A percentile compares a stretch with the other conserved stretches of the same genome.
Evolutionary conservation across 2,329 filamentous ascomycete species (phyloP).

Genomic region (Sporothrix schenckii): DNA sequence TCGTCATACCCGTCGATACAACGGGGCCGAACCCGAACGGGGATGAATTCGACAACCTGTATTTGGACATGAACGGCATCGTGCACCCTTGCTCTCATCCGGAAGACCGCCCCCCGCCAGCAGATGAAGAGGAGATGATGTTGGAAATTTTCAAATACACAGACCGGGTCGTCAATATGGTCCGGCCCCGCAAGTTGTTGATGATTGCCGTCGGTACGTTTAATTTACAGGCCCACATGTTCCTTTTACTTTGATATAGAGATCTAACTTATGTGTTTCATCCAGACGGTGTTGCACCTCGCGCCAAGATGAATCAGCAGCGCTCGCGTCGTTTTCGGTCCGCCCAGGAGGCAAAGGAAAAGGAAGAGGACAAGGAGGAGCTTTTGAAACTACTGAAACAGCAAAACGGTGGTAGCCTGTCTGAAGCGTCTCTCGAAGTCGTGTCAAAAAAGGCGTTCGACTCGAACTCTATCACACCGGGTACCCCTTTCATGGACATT

Average conservation of each 20-base stretch:
- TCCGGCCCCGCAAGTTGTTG: slow-evolving; percentile 88
- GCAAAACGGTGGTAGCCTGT: slow-evolving; percentile 68
- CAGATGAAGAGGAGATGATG: slow-evolving; percentile 99
- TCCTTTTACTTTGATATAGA: not conserved
- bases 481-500: slow-evolving; percentile 98
- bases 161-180: slow-evolving; percentile 98
- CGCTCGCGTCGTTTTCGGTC: slow-evolving; percentile 93
- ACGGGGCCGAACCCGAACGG: slow-evolving; percentile 90
- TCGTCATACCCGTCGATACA: slow-evolving; percentile 80
- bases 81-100: slow-evolving; percentile 98
- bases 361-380: slow-evolving; percentile 87
- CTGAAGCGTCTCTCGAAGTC: slow-evolving; percentile 63
- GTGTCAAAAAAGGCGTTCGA: slow-evolving; percentile 90
- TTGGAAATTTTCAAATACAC: slow-evolving; percentile 97
- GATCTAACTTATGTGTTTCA: not conserved
- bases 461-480: slow-evolving; percentile 82
- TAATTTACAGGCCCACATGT: not conserved
- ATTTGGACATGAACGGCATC: slow-evolving; percentile 99
- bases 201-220: slow-evolving; percentile 92
- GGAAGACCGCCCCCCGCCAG: slow-evolving; percentile 86
- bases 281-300: slow-evolving; percentile 89
- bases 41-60: slow-evolving; percentile 96
- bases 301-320: slow-evolving; percentile 99
- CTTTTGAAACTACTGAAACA: slow-evolving; percentile 81
- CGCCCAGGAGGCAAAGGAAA: slow-evolving; percentile 91